Percentiles rank a stretch among this genome's conserved stretches.
Evolutionary conservation across 345 rosid genomes (phyloP).

Genomic region (Balakata baccata): DNA sequence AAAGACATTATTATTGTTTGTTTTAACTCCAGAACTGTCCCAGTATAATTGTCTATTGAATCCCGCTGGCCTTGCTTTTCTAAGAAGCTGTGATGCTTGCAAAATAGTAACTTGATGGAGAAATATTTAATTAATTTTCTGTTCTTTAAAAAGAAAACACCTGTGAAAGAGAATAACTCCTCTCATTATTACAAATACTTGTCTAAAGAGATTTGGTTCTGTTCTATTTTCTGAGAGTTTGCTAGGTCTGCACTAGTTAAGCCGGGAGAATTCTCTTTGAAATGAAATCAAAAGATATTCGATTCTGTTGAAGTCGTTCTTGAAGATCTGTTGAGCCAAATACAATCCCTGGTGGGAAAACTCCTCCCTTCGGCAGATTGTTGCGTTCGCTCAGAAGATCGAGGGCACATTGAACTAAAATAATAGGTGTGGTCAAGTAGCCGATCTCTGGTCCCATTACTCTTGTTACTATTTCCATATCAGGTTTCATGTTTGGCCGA

Average conservation of each 20-base stretch:
- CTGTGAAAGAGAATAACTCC: not conserved
- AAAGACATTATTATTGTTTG: too few species aligned
- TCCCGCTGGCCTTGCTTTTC: too few species aligned
- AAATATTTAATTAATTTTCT: not conserved
- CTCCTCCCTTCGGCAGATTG: slow-evolving; percentile 70
- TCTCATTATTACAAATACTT: too few species aligned
- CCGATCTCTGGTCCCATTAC: slow-evolving; percentile 86
- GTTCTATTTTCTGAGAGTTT: not conserved
- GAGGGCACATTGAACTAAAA: slow-evolving; percentile 65
- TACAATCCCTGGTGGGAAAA: slow-evolving; percentile 69
- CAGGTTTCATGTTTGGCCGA: slow-evolving; percentile 45
- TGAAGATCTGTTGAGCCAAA: slow-evolving; percentile 77
- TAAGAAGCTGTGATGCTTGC: too few species aligned
- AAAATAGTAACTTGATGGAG: too few species aligned
- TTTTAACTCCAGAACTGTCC: too few species aligned
- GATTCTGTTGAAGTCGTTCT: slow-evolving; percentile 62
- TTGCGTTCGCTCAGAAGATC: slow-evolving; percentile 51
- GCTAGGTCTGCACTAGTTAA: slow-evolving; percentile 13
- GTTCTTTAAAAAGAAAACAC: not conserved
- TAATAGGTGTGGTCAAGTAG: slow-evolving; percentile 69
- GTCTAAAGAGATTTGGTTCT: too few species aligned
- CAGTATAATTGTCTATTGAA: too few species aligned
- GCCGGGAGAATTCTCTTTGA: slow-evolving; percentile 44
- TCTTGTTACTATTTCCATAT: slow-evolving; percentile 65
- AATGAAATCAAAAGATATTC: slow-evolving; percentile 67